phyloP scores from a whole-genome alignment of 192 early-diverging fungal species.

The Podila epicladia region DNA sequence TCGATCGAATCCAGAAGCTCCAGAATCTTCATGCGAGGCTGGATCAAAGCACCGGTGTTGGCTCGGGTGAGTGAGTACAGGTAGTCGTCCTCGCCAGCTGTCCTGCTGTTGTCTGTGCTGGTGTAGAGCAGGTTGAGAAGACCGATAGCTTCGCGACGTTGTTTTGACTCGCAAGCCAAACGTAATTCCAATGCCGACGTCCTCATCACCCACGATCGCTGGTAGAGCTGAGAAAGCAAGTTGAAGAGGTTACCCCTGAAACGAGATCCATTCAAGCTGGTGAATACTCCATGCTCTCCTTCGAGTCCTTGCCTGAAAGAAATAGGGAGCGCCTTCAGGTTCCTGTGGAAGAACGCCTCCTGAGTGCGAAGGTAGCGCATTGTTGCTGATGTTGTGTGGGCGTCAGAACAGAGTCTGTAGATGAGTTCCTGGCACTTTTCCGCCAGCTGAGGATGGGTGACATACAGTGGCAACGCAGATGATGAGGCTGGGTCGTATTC shows the following conservation, averaged over 20 bases:
- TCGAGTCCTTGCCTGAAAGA: conserved; percentile 36
- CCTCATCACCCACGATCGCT: conserved; percentile 91
- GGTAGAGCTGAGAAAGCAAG: conserved; percentile 72
- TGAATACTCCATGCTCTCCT: conserved; percentile 31
- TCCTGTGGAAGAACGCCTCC: conserved; percentile 81
- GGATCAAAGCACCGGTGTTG: conserved; percentile 34
- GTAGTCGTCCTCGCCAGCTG: conserved; percentile 39
- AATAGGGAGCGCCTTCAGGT: conserved; percentile 60
- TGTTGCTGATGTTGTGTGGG: conserved; percentile 71
- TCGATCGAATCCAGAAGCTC: conserved; percentile 79
- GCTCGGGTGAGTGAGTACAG: conserved; percentile 24
- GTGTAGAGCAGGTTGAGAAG: conserved; percentile 53
- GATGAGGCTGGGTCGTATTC: conserved; percentile 45
- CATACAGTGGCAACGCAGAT: conserved; percentile 58
- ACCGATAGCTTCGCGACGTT: conserved; percentile 45
- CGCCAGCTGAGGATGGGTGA: conserved; percentile 79
- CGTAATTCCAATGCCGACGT: conserved; percentile 90
- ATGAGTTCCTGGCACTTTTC: conserved; percentile 92
- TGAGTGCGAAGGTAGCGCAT: conserved; percentile 83
- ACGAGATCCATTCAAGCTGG: conserved; percentile 14
- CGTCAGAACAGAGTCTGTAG: conserved; percentile 80
- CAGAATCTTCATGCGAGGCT: conserved; percentile 77
- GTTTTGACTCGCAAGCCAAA: conserved; percentile 34
- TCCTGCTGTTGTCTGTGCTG: conserved; percentile 28
- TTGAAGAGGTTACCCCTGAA: conserved; percentile 45